Conservation (phyloP, 371 early-diverging fungal species). For the Mucor mucedo region DNA sequence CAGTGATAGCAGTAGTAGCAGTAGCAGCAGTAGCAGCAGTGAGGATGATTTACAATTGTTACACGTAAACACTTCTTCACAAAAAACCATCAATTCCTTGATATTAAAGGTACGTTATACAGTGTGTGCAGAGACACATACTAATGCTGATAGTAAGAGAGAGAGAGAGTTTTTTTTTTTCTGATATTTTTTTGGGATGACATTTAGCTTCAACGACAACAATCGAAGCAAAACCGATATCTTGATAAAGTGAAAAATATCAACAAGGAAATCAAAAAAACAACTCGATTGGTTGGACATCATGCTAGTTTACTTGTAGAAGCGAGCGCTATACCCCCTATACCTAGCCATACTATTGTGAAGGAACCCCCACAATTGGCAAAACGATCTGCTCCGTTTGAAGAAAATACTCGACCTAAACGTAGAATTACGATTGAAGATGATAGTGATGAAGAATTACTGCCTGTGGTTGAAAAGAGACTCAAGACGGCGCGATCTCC, state of each 20-base stretch:
- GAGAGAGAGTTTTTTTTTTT: background rate
- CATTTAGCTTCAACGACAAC: constrained; percentile 22
- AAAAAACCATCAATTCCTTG: constrained; percentile 7
- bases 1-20: constrained; percentile 15
- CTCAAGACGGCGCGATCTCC: background rate
- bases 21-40: background rate
- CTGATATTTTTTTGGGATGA: background rate
- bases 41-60: constrained; percentile 1
- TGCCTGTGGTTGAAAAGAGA: background rate
- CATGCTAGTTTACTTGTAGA: constrained; percentile 17
- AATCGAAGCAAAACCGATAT: constrained; percentile 18
- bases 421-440: background rate
- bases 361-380: background rate
- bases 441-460: background rate
- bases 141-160: background rate
- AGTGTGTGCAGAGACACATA: background rate
- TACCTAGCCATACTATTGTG: background rate
- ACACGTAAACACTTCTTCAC: background rate
- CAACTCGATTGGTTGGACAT: constrained; percentile 13
- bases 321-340: background rate
- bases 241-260: constrained; percentile 20
- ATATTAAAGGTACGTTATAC: constrained; percentile 8
- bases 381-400: constrained; percentile 10
- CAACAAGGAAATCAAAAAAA: constrained; percentile 18
- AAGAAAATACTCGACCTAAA: background rate